Evolutionary conservation across 208 protist species (phyloP).

Genomic region (Leishmania aethiopica): DNA sequence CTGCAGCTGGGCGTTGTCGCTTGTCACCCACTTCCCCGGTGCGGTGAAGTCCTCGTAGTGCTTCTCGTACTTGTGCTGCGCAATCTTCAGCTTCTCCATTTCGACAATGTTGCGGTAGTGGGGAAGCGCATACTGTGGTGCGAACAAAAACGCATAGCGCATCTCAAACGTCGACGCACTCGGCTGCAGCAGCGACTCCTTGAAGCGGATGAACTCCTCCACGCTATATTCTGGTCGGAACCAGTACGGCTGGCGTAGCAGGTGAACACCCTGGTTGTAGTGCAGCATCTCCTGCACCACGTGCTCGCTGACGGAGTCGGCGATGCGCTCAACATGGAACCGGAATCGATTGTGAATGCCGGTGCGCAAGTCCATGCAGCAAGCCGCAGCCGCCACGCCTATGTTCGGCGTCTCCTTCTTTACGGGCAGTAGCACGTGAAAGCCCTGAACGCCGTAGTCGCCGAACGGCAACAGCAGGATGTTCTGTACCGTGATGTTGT

Average conservation of each 20-base stretch:
- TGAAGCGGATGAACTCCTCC: slow-evolving; percentile 90
- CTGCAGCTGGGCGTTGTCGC: slow-evolving; percentile 78
- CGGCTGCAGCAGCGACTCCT: slow-evolving; percentile 86
- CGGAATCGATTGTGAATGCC: slow-evolving; percentile 92
- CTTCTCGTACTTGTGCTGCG: slow-evolving; percentile 91
- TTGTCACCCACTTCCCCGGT: slow-evolving; percentile 80
- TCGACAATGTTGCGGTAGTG: slow-evolving; percentile 83
- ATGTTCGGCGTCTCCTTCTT: slow-evolving; percentile 84
- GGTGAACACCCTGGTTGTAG: slow-evolving; percentile 82
- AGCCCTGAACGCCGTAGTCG: slow-evolving; percentile 85
- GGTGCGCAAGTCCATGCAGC: slow-evolving; percentile 87
- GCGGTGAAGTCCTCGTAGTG: slow-evolving; percentile 87
- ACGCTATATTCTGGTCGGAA: slow-evolving; percentile 91
- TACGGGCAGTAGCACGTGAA: slow-evolving; percentile 74
- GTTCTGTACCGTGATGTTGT: slow-evolving; percentile 66
- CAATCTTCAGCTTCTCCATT: slow-evolving; percentile 87
- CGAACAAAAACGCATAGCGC: slow-evolving; percentile 80
- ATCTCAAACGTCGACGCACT: slow-evolving; percentile 85
- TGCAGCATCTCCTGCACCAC: slow-evolving; percentile 81
- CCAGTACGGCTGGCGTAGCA: slow-evolving; percentile 88
- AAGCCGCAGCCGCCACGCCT: slow-evolving; percentile 73
- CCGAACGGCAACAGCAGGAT: slow-evolving; percentile 83
- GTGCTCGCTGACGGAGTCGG: slow-evolving; percentile 88
- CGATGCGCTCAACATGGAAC: slow-evolving; percentile 90
- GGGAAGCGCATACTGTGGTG: slow-evolving; percentile 57